Percentiles rank a stretch among this genome's conserved stretches.
Conservation (phyloP, 2,329 filamentous ascomycete genomes). For the Plectosphaerella plurivora region DNA sequence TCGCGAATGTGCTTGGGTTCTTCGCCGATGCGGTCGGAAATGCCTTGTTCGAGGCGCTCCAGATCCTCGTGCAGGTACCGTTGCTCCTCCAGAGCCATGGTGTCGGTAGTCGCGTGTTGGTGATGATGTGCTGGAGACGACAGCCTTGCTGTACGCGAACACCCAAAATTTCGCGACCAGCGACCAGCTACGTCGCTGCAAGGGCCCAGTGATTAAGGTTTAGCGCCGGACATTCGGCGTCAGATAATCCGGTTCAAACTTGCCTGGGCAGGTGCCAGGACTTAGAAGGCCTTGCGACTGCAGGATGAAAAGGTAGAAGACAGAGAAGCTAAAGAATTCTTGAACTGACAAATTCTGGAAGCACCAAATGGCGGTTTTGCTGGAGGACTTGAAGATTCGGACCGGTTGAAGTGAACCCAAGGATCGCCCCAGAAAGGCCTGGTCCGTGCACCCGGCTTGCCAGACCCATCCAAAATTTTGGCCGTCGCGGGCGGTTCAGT, state of each 20-base stretch:
- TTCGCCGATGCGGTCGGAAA: constrained; percentile 82
- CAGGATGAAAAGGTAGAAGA: too few species aligned
- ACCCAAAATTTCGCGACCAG: background rate
- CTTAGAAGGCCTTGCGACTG: too few species aligned
- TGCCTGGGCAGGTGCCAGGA: background rate
- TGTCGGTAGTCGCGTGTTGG: constrained; percentile 11
- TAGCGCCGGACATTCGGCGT: background rate
- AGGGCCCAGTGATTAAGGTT: background rate
- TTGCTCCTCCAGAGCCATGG: constrained; percentile 87
- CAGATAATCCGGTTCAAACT: background rate
- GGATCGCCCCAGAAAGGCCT: background rate
- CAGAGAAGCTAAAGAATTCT: too few species aligned
- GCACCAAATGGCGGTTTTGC: too few species aligned
- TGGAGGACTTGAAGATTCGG: too few species aligned
- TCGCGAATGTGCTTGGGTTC: constrained; percentile 90
- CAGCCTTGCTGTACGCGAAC: background rate
- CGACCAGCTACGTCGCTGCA: background rate
- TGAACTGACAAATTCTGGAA: too few species aligned
- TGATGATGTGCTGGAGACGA: background rate
- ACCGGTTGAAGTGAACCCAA: too few species aligned
- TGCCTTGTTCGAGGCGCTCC: constrained; percentile 90
- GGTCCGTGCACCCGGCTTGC: background rate
- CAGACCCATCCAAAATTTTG: constrained; percentile 1
- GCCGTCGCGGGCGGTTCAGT: background rate
- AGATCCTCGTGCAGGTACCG: constrained; percentile 93